Conservation (phyloP, 2,329 filamentous ascomycete species). For the Hypoxylon sp. region DNA sequence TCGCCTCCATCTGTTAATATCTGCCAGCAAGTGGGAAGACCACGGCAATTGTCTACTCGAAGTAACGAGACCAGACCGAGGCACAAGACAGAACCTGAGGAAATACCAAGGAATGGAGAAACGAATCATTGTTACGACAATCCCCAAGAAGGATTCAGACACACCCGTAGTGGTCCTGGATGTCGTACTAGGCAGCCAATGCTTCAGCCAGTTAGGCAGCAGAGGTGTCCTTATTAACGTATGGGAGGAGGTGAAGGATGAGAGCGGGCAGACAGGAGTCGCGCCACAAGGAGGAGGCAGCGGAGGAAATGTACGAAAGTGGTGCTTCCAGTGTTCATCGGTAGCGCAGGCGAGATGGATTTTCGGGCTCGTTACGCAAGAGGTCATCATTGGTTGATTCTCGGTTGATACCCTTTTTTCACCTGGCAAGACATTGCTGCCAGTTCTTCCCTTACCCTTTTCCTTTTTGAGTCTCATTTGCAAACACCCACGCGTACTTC, state of each 20-base stretch:
- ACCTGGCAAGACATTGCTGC: conserved; percentile 14
- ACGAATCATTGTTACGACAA: conserved; percentile 82
- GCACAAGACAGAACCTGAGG: conserved; percentile 70
- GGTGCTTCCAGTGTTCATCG: conserved; percentile 73
- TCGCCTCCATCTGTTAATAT: conserved; percentile 84
- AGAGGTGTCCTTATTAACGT: conserved; percentile 91
- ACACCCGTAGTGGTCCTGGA: conserved; percentile 79
- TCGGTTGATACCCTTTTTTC: conserved; percentile 37
- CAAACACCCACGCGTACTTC: conserved; percentile 10
- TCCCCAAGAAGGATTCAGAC: conserved; percentile 73
- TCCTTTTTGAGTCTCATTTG: conserved; percentile 34
- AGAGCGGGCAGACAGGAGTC: conserved; percentile 68
- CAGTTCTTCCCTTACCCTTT: conserved; percentile 18
- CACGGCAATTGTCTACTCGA: conserved; percentile 87
- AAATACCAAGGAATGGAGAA: conserved; percentile 82
- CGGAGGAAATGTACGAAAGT: conserved; percentile 71
- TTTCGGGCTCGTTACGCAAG: conserved; percentile 69
- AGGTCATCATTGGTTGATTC: conserved; percentile 61
- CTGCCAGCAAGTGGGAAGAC: conserved; percentile 88
- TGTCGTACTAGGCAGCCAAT: conserved; percentile 85
- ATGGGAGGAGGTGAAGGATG: conserved; percentile 81
- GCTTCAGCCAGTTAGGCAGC: conserved; percentile 86
- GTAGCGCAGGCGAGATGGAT: conserved; percentile 70
- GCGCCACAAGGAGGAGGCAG: conserved; percentile 67
- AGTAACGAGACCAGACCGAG: conserved; percentile 81